Percentiles rank a stretch among this genome's conserved stretches.
Evolutionary conservation across 352 stramenopile genomes (phyloP).

Genomic region (Globisporangium perplexum): DNA sequence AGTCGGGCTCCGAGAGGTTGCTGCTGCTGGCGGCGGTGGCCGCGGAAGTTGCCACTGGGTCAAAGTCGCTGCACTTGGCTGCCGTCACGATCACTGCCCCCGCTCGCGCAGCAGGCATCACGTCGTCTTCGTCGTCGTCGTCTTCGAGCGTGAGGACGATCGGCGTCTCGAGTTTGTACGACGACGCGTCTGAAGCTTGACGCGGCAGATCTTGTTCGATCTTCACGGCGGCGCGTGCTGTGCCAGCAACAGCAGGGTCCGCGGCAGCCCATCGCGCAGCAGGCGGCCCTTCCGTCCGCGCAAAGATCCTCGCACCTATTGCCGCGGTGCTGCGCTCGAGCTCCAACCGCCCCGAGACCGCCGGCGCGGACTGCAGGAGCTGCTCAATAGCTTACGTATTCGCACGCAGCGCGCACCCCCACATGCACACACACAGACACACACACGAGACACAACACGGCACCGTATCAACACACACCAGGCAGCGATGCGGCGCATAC

Average conservation of each 20-base stretch:
- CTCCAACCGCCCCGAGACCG: conserved; percentile 11
- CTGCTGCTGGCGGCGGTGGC: background rate
- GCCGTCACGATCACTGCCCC: background rate
- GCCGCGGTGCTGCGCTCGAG: background rate
- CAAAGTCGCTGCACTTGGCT: background rate
- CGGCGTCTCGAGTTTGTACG: background rate
- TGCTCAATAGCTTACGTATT: conserved; percentile 32
- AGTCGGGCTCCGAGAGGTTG: background rate
- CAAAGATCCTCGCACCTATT: background rate
- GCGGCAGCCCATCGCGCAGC: background rate
- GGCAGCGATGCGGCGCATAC: conserved; percentile 1
- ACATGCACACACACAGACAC: conserved; percentile 2
- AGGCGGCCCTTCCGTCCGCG: background rate
- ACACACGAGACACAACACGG: conserved; percentile 10
- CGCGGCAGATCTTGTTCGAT: background rate
- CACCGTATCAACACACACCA: conserved; percentile 12
- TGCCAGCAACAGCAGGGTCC: background rate
- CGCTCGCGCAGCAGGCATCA: background rate
- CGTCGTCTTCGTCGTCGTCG: background rate
- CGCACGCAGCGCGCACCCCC: background rate
- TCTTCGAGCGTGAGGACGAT: conserved; percentile 4
- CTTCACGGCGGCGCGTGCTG: too few relatives aligned
- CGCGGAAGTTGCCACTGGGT: background rate
- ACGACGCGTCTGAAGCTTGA: background rate
- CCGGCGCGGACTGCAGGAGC: conserved; percentile 38